Percentiles rank a stretch among this genome's conserved stretches.
Conservation (phyloP, 2,329 filamentous ascomycete species). For the Aspergillus tanneri region DNA sequence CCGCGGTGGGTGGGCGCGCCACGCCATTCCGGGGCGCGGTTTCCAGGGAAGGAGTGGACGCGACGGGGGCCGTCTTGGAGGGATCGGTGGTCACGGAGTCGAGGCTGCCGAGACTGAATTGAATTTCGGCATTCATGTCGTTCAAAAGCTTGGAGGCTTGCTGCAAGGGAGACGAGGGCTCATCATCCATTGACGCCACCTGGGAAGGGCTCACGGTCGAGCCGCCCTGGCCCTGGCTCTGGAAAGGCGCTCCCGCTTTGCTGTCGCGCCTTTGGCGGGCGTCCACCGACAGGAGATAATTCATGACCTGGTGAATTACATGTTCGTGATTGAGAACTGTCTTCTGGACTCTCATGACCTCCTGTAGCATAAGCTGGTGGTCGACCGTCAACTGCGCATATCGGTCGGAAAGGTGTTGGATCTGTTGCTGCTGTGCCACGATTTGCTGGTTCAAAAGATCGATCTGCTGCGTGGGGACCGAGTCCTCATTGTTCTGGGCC, state of each 20-base stretch:
- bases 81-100: constrained; percentile 65
- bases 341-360: constrained; percentile 64
- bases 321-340: constrained; percentile 71
- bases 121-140: constrained; percentile 64
- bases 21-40: constrained; percentile 47
- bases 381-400: constrained; percentile 74
- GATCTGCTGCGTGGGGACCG: constrained; percentile 81
- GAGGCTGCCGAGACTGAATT: constrained; percentile 62
- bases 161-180: constrained; percentile 65
- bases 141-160: constrained; percentile 65
- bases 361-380: constrained; percentile 63
- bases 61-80: constrained; percentile 54
- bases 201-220: constrained; percentile 48
- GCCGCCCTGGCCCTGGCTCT: constrained; percentile 42
- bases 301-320: constrained; percentile 70
- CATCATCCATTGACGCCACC: constrained; percentile 55
- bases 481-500: constrained; percentile 65
- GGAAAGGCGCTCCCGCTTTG: constrained; percentile 45
- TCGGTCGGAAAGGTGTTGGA: constrained; percentile 81
- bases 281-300: constrained; percentile 64
- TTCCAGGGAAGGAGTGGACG: constrained; percentile 59
- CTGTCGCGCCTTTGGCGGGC: constrained; percentile 63
- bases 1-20: constrained; percentile 44
- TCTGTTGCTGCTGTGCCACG: constrained; percentile 85
- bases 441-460: constrained; percentile 85